Evolutionary conservation across 768 basidiomycete species (phyloP).

Genomic region (Kwoniella shandongensis): DNA sequence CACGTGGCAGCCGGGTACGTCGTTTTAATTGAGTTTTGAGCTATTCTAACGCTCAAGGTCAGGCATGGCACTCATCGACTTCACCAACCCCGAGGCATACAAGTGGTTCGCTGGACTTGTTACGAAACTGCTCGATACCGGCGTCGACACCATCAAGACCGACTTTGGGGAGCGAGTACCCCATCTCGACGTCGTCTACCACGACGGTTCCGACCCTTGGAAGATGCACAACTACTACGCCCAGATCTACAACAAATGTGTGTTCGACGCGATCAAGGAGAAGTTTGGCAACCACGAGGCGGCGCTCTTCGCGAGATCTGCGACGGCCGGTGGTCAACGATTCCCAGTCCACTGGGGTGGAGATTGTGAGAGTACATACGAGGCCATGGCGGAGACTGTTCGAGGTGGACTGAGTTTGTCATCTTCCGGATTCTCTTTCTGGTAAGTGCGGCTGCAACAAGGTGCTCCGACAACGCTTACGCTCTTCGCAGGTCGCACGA

Average conservation of each 20-base stretch:
- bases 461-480: background rate
- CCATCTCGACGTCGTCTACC: constrained; percentile 63
- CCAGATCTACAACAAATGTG: constrained; percentile 68
- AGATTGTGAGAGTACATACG: constrained; percentile 73
- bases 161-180: constrained; percentile 78
- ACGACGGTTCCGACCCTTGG: constrained; percentile 68
- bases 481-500: constrained; percentile 62
- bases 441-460: constrained; percentile 34
- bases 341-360: constrained; percentile 57
- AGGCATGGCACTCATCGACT: constrained; percentile 59
- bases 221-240: constrained; percentile 73
- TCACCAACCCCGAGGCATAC: constrained; percentile 63
- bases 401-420: constrained; percentile 67
- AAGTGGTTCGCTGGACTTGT: constrained; percentile 63
- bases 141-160: constrained; percentile 55
- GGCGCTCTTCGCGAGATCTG: constrained; percentile 68
- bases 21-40: no score
- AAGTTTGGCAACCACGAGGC: constrained; percentile 67
- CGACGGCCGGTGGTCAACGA: constrained; percentile 67
- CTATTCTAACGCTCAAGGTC: background rate
- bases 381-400: constrained; percentile 74
- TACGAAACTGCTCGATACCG: constrained; percentile 59
- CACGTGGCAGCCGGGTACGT: background rate
- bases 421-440: constrained; percentile 68
- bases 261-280: constrained; percentile 64